phyloP scores from a whole-genome alignment of 2,329 filamentous ascomycete genomes.

The Chaetomium sp. region DNA sequence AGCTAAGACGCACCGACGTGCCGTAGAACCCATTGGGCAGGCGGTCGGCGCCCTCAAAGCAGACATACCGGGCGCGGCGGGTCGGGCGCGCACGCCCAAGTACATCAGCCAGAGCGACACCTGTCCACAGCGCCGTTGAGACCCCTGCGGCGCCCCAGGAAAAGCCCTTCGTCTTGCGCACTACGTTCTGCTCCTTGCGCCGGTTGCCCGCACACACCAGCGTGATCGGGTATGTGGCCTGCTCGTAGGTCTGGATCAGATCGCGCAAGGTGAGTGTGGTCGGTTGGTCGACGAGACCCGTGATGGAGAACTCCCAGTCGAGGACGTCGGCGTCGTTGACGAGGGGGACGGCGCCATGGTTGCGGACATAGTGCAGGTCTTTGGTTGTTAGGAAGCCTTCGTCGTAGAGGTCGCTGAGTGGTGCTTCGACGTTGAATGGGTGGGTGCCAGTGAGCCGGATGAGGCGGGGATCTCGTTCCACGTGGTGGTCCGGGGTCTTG shows the following conservation, averaged over 20 bases:
- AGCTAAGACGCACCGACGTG: conserved; percentile 80
- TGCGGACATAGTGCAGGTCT: conserved; percentile 85
- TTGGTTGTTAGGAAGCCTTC: conserved; percentile 80
- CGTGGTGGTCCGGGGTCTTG: conserved; percentile 76
- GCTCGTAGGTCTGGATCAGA: conserved; percentile 67
- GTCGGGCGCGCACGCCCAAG: conserved; percentile 61
- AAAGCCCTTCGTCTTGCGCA: conserved; percentile 87
- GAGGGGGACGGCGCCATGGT: conserved; percentile 76
- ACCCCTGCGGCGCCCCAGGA: conserved; percentile 87
- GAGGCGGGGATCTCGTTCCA: conserved; percentile 70
- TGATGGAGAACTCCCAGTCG: conserved; percentile 76
- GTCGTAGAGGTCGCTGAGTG: conserved; percentile 69
- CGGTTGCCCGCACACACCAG: conserved; percentile 89
- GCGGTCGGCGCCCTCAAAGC: conserved; percentile 85
- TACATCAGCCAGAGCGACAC: conserved; percentile 67
- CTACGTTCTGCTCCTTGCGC: conserved; percentile 86
- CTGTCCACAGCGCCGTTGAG: conserved; percentile 83
- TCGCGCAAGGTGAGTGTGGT: conserved; percentile 65
- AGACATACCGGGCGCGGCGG: conserved; percentile 71
- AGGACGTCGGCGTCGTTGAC: conserved; percentile 66
- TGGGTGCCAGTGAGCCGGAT: conserved; percentile 84
- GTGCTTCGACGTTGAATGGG: conserved; percentile 86
- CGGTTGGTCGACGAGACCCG: conserved; percentile 76
- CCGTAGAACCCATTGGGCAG: conserved; percentile 85
- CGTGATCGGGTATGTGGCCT: conserved; percentile 79